Conservation (phyloP, 768 basidiomycete species). For the Panaeolus papilionaceus region DNA sequence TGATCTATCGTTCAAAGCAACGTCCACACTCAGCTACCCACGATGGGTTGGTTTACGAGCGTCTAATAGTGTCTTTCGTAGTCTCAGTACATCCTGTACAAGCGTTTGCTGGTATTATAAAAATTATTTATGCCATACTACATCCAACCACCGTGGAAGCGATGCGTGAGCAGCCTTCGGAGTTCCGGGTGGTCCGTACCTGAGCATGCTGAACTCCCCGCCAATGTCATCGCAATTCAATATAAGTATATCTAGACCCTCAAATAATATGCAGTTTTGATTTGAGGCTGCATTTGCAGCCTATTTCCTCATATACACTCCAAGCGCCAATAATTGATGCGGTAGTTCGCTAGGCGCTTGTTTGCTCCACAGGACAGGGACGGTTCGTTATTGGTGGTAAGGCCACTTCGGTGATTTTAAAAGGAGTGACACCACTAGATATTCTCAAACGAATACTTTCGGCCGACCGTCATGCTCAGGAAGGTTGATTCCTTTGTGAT, state of each 20-base stretch:
- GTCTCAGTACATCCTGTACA: background rate
- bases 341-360: background rate
- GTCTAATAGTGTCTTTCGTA: no score
- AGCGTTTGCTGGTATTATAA: background rate
- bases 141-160: background rate
- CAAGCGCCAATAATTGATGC: background rate
- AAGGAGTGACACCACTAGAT: background rate
- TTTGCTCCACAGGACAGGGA: background rate
- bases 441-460: background rate
- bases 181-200: conserved; percentile 13
- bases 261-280: background rate
- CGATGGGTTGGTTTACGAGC: no score
- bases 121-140: background rate
- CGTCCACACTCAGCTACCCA: no score
- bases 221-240: background rate
- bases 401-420: background rate
- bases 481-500: background rate
- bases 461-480: background rate
- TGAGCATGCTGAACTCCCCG: background rate
- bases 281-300: background rate
- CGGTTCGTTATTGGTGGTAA: background rate
- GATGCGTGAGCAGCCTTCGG: conserved; percentile 4
- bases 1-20: no score
- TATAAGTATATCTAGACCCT: background rate
- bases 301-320: background rate